Evolutionary conservation across 345 rosid species (phyloP), one percentile per base, ranked within the genome.

Genomic region (Lagerstroemia speciosa): DNA sequence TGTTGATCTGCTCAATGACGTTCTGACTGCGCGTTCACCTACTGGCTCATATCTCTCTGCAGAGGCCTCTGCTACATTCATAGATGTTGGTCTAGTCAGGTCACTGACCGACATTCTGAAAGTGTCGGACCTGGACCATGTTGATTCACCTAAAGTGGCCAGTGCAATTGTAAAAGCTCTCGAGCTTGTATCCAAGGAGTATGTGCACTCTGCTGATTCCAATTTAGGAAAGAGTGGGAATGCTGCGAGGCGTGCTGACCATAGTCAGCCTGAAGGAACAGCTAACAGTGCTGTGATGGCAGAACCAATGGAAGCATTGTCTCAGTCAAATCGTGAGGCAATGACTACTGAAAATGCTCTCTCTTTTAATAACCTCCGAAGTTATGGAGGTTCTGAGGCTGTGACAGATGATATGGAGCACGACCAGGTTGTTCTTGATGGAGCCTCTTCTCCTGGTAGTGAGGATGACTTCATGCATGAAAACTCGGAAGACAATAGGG

Each of bases 381-480:
- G 78, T 60, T 89, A 79, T 79, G 90, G 86, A 72, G 93, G 84
- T 58, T 82, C 96, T 67, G 96, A 89, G 79, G 89, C 91, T 78
- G 87, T 87, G 75, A 85, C 87, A 31, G 97, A 91, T 77, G 94
- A 93, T 77, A 86, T 93, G 97, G 98, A 93, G 66, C 97, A 91
- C 68, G 98, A 86, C 67, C 96, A 91, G 79, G 98, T 91, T 78
- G 98, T 91, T 78, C 80, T 89, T 68, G 91, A 85, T 85, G 94
- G 74, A 62, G 89, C 92, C 70, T 90, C 88, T 81, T 80, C 79
- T 64, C 83, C 87, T 62, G 79, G 79, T 69, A 74, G 84, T 34
- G 97, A 87, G 81, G 96, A 87, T 71, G 94, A 93, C 67, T 89
- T 80, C 75, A 91, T 89, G 98, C 98, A 86, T 77, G 98, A 87